Evolutionary conservation across 2,329 filamentous ascomycete genomes (phyloP).

Genomic region (Colletotrichum horii): DNA sequence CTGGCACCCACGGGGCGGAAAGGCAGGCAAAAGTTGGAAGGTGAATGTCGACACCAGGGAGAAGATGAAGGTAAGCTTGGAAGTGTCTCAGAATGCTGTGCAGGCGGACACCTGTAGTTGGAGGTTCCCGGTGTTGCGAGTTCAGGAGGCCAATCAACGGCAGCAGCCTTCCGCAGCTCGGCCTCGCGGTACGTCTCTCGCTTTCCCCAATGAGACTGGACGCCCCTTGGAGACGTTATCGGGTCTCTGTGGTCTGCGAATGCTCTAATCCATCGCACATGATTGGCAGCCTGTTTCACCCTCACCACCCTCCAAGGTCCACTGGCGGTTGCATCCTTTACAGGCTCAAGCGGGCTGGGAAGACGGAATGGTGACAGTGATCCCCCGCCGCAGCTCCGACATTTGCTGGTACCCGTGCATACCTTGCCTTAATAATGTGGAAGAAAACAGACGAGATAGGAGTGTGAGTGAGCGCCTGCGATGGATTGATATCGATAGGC

Average conservation of each 20-base stretch:
- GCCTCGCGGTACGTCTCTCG: neutral
- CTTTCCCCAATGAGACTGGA: neutral
- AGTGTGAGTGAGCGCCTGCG: neutral
- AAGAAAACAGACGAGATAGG: neutral
- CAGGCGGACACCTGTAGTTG: constrained; percentile 7
- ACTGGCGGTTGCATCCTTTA: neutral
- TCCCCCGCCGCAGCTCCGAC: constrained; percentile 4
- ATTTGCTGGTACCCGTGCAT: constrained; percentile 17
- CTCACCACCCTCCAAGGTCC: neutral
- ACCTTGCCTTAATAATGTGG: neutral
- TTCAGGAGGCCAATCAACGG: neutral
- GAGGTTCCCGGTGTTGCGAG: neutral
- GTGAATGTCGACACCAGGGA: neutral
- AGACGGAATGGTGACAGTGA: neutral
- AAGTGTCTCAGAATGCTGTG: constrained; percentile 7
- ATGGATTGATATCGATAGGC: neutral
- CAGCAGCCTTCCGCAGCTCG: neutral
- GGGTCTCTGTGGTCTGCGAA: neutral
- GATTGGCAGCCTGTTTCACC: constrained; percentile 9
- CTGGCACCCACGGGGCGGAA: neutral
- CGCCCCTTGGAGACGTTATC: neutral
- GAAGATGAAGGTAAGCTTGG: constrained; percentile 5
- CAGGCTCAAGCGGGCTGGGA: neutral
- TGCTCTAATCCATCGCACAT: constrained; percentile 4
- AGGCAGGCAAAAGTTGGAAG: neutral